Evolutionary conservation across 768 basidiomycete genomes (phyloP), one percentile per base, ranked within the genome.

Genomic region (Dendrothele bispora): DNA sequence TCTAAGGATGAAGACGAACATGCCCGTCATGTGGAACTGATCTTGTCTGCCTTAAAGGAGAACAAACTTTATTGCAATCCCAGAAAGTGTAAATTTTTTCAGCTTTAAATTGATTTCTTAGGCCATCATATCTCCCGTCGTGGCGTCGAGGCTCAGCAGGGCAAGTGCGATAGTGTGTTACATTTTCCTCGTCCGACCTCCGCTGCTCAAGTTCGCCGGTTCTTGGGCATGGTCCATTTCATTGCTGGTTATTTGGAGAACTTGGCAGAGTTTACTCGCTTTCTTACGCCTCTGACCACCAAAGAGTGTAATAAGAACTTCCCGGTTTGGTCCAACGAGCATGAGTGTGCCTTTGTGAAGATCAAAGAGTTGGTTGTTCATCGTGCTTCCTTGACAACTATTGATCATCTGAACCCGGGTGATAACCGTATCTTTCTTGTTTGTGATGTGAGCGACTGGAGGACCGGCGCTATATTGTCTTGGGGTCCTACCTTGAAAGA

Each of bases 391-490:
- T 29, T 61, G 4, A 61, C 57, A 0, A 32, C 43, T 2, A 57
- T 61, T 44, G 52, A 59, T 37, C 46, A 49, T 18, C 21, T 30
- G 1, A 38, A 43, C 1, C 22, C 54, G 1, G 37, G 36, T 12
- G 32, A 48, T 3, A 60, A 63, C 46, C 32, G 47, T 4, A 61
- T 68, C 25, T 68, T 65, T 40, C 50, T 68, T 2, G 60, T 57
- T 6, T 48, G 21, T 10, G 62, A 66, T 48, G 64, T 61, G 0
- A 59, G 55, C 29, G 57, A 66, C 17, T 43, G 29, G 11, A 35
- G 58, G 4, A 56, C 58, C 6, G 63, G 65, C 18, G 59, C 57
- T 0, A 47, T 61, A 2, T 49, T 68, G 7, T 51, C 42, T 1
- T 64, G 49, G 20, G 60, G 66, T 0, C 42, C 36, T 1, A 62